Conservation (phyloP, 352 stramenopile genomes). For the Pythium pyrilobum region DNA sequence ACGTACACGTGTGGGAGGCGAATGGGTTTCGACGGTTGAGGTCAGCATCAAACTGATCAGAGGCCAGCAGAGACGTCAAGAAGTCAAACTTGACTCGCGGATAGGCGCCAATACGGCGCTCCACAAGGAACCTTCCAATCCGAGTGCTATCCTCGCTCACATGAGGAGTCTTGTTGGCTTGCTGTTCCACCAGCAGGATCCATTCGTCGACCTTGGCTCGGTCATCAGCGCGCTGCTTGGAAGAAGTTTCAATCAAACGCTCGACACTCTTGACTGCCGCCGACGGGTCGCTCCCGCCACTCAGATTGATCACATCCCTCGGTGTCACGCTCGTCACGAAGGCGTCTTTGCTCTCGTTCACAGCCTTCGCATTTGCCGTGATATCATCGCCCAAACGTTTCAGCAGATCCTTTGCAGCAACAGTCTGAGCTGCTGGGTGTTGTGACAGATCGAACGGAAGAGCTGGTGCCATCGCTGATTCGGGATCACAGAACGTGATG, state of each 20-base stretch:
- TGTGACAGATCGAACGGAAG: slow-evolving; percentile 93
- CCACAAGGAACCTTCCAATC: slow-evolving; percentile 50
- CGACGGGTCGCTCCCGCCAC: slow-evolving; percentile 9
- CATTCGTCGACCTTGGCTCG: slow-evolving; percentile 41
- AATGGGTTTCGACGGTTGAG: slow-evolving; percentile 70
- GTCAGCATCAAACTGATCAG: slow-evolving; percentile 51
- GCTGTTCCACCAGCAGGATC: slow-evolving; percentile 45
- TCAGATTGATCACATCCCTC: slow-evolving; percentile 25
- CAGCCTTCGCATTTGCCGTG: slow-evolving; percentile 63
- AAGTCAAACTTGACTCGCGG: slow-evolving; percentile 73
- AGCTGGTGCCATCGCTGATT: slow-evolving; percentile 29
- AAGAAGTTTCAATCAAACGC: slow-evolving; percentile 44
- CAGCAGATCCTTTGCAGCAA: slow-evolving; percentile 92
- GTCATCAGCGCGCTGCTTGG: slow-evolving; percentile 46
- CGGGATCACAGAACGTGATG: slow-evolving; percentile 70
- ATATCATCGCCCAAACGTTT: slow-evolving; percentile 92
- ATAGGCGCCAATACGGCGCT: slow-evolving; percentile 53
- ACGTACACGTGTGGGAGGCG: slow-evolving; percentile 4
- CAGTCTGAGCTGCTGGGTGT: slow-evolving; percentile 88
- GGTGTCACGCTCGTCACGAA: slow-evolving; percentile 65
- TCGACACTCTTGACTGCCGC: slow-evolving; percentile 30
- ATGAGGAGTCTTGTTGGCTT: slow-evolving; percentile 42
- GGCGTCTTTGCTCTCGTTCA: slow-evolving; percentile 72
- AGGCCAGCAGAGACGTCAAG: slow-evolving; percentile 65
- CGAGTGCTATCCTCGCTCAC: slow-evolving; percentile 12